Conservation (phyloP, 371 early-diverging fungal species). For the Mucor sp. region DNA sequence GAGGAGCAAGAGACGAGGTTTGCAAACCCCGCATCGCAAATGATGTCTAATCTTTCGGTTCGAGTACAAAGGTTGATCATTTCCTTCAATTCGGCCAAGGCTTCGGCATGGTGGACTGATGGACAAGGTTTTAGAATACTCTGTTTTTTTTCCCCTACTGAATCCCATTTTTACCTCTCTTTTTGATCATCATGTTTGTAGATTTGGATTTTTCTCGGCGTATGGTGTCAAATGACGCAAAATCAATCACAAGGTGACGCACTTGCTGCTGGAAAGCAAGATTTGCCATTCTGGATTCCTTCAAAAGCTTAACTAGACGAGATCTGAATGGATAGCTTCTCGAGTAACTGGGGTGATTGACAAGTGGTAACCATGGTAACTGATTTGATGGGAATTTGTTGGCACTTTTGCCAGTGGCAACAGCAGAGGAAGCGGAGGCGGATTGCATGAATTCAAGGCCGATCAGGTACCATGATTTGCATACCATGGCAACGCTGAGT, state of each 20-base stretch:
- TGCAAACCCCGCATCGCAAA: slow-evolving; percentile 24
- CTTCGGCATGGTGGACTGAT: slow-evolving; percentile 7
- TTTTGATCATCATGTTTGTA: slow-evolving; percentile 1
- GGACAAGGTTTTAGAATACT: neutral
- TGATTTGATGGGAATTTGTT: neutral
- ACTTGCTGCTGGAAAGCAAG: slow-evolving; percentile 11
- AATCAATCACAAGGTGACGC: slow-evolving; percentile 22
- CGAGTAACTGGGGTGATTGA: slow-evolving; percentile 15
- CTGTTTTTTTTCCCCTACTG: neutral
- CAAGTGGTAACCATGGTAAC: slow-evolving; percentile 8
- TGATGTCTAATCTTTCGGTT: slow-evolving; percentile 20
- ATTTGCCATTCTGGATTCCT: slow-evolving; percentile 5
- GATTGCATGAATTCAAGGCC: slow-evolving; percentile 1
- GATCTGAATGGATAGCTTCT: slow-evolving; percentile 15
- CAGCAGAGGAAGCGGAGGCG: neutral
- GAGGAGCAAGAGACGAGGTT: neutral
- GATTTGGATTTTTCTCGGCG: slow-evolving; percentile 2
- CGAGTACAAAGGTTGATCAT: slow-evolving; percentile 15
- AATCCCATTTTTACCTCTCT: neutral
- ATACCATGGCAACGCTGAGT: slow-evolving; percentile 24
- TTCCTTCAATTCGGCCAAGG: slow-evolving; percentile 1
- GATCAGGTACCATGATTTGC: slow-evolving; percentile 27
- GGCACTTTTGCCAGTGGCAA: too few species aligned
- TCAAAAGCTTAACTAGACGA: slow-evolving; percentile 3
- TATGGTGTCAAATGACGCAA: slow-evolving; percentile 21